These are phyloP conservation scores for Penicillium ochrochloron DNA, from an alignment of 495 filamentous ascomycete genomes.

Conservation along the genomic window DNA sequence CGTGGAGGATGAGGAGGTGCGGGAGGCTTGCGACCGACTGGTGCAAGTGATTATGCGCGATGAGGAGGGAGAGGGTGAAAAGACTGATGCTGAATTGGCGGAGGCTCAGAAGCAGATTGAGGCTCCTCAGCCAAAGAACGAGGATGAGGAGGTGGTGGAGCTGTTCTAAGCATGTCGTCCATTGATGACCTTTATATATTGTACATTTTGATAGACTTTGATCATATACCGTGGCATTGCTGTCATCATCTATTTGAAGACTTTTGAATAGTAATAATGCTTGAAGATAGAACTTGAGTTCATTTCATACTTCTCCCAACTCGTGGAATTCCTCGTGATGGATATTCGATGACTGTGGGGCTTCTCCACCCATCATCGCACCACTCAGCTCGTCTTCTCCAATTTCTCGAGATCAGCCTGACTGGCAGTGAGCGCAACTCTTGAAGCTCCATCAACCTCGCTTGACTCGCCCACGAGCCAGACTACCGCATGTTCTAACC, in stretches of 20 bases:
- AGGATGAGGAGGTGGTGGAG: conserved; percentile 48
- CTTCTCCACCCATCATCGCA: neutral
- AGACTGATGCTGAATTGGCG: conserved; percentile 25
- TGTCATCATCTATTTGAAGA: neutral
- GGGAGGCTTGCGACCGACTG: conserved; percentile 83
- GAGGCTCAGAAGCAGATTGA: conserved; percentile 30
- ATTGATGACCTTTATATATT: conserved; percentile 6
- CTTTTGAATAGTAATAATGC: neutral
- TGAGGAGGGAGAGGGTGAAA: conserved; percentile 50
- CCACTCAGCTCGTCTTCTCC: conserved; percentile 1
- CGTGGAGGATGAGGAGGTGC: conserved; percentile 78
- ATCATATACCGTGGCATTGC: neutral
- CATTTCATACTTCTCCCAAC: neutral
- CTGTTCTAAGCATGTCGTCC: conserved; percentile 34
- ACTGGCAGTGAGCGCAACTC: neutral
- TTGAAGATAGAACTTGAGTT: neutral
- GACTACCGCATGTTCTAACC: conserved; percentile 27
- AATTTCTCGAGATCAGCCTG: neutral
- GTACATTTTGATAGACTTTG: conserved; percentile 4
- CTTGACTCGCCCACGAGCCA: neutral
- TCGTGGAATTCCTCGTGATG: neutral
- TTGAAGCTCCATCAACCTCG: neutral
- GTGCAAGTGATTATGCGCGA: conserved; percentile 93
- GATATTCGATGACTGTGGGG: conserved; percentile 2
- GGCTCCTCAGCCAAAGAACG: conserved; percentile 30